Evolutionary conservation across 768 basidiomycete genomes (phyloP).

Genomic region (Rhizopogon vesiculosus): DNA sequence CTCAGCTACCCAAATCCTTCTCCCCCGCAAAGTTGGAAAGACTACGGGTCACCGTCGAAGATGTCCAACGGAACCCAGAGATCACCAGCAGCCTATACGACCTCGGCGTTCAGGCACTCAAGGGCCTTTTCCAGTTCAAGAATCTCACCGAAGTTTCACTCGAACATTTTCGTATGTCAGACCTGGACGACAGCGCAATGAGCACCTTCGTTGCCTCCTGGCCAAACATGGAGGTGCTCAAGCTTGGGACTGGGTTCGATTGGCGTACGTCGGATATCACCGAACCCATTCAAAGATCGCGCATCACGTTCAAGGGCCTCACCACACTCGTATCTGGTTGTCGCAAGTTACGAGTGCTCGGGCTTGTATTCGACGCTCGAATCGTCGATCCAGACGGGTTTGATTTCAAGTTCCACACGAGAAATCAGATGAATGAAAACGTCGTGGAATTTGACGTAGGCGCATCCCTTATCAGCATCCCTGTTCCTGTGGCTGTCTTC

Average conservation of each 20-base stretch:
- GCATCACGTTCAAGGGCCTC: slow-evolving; percentile 1
- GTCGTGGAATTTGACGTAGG: background rate
- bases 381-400: background rate
- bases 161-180: background rate
- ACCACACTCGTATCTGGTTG: background rate
- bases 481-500: background rate
- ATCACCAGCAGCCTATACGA: background rate
- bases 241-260: background rate
- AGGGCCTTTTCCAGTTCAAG: slow-evolving; percentile 1
- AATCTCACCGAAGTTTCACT: background rate
- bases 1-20: background rate
- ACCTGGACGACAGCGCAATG: background rate
- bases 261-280: background rate
- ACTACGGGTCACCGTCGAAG: background rate
- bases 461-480: background rate
- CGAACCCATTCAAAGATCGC: background rate
- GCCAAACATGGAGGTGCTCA: slow-evolving; percentile 3
- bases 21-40: background rate
- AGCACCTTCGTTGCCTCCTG: background rate
- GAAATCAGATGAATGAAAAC: background rate
- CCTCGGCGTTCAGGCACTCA: background rate
- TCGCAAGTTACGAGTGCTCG: background rate
- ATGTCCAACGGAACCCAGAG: background rate
- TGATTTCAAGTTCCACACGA: background rate
- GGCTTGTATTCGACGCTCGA: slow-evolving; percentile 3